Evolutionary conservation across 2,329 filamentous ascomycete genomes (phyloP).

Genomic region (Fusarium sp.): DNA sequence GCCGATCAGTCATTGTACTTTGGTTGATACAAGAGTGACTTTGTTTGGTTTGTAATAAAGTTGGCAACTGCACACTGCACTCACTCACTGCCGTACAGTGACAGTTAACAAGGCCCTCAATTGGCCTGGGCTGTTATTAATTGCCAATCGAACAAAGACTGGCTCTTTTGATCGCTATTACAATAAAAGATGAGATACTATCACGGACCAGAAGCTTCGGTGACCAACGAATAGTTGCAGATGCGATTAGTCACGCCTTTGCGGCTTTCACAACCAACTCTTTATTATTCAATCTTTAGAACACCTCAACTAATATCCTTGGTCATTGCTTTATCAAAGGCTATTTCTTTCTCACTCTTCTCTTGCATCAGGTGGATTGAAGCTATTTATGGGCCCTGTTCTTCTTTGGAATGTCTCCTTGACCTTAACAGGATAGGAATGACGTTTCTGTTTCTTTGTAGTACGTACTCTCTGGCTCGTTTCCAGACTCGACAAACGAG

Average conservation of each 20-base stretch:
- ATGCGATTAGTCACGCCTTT: slow-evolving; percentile 29
- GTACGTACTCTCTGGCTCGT: not conserved
- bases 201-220: slow-evolving; percentile 38
- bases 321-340: not conserved
- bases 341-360: not conserved
- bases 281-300: not conserved
- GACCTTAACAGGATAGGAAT: not conserved
- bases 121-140: not conserved
- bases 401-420: not conserved
- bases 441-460: slow-evolving; percentile 5
- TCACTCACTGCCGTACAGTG: not conserved
- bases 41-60: slow-evolving; percentile 22
- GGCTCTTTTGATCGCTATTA: slow-evolving; percentile 12
- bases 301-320: too few relatives aligned
- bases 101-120: not conserved
- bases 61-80: not conserved
- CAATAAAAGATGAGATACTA: slow-evolving; percentile 13
- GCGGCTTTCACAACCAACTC: not conserved
- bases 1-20: slow-evolving; percentile 16
- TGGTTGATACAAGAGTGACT: not conserved
- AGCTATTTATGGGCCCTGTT: slow-evolving; percentile 8
- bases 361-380: not conserved
- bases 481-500: slow-evolving; percentile 9
- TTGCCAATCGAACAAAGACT: slow-evolving; percentile 11
- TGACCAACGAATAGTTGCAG: slow-evolving; percentile 1